A percentile compares a stretch with the other conserved stretches of the same genome.
Evolutionary conservation across 2,329 filamentous ascomycete species (phyloP).

Genomic region (Amauroascus niger): DNA sequence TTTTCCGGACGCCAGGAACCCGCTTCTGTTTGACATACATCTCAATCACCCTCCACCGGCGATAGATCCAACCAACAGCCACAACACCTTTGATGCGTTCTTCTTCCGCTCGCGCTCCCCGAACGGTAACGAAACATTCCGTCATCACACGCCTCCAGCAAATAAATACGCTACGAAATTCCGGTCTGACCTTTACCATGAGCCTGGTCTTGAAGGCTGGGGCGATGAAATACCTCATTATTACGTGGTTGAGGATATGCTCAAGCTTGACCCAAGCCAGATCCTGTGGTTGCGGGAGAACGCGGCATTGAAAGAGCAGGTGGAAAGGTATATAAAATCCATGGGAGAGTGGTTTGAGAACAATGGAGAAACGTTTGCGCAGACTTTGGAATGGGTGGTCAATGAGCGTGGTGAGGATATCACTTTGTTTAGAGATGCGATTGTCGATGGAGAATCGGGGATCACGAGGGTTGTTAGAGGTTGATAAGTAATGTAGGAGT

Average conservation of each 20-base stretch:
- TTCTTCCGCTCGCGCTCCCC: constrained; percentile 9
- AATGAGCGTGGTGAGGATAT: constrained; percentile 46
- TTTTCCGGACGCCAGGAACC: constrained; percentile 42
- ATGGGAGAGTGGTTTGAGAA: constrained; percentile 54
- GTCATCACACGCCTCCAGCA: constrained; percentile 10
- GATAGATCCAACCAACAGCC: constrained; percentile 19
- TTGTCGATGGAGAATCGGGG: constrained; percentile 27
- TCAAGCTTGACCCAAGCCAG: constrained; percentile 54
- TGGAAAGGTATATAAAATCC: constrained; percentile 44
- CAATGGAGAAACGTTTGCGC: constrained; percentile 53
- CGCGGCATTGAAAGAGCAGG: constrained; percentile 47
- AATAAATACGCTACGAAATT: constrained; percentile 40
- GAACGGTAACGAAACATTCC: constrained; percentile 9
- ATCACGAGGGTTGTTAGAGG: constrained; percentile 18
- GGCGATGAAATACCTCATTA: constrained; percentile 55
- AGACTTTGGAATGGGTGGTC: constrained; percentile 50
- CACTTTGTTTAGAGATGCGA: constrained; percentile 30
- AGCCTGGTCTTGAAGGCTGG: constrained; percentile 52
- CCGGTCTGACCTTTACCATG: constrained; percentile 41
- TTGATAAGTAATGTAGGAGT: background rate
- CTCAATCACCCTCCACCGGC: constrained; percentile 39
- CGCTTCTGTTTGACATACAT: constrained; percentile 45
- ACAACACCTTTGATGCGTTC: background rate
- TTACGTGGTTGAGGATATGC: constrained; percentile 55
- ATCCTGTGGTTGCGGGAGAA: constrained; percentile 49